These are phyloP conservation scores for Xylaria telfairii DNA, from an alignment of 495 filamentous ascomycete species.

Conservation along the genomic window DNA sequence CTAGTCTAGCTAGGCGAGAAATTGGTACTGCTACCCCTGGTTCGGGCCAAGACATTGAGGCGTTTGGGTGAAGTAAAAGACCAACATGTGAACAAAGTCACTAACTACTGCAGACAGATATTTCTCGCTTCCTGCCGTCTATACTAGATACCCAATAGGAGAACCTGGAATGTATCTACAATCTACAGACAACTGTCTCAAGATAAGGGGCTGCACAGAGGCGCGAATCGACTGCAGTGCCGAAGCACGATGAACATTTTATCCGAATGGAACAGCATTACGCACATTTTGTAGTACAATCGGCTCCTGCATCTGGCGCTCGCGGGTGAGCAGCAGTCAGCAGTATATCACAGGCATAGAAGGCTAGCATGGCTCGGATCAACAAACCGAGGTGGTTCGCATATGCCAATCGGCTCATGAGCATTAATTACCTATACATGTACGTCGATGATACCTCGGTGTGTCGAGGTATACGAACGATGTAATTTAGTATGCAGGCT, in stretches of 20 bases:
- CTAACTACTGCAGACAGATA: background rate
- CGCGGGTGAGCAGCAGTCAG: background rate
- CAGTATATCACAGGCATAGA: background rate
- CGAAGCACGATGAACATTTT: background rate
- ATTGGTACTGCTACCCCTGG: background rate
- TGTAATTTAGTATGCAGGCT: background rate
- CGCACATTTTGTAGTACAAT: background rate
- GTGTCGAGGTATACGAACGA: background rate
- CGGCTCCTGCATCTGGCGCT: background rate
- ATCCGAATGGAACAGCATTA: conserved; percentile 6
- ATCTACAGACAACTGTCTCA: background rate
- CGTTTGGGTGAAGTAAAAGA: background rate
- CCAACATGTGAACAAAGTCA: background rate
- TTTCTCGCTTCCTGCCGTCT: background rate
- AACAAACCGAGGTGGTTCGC: background rate
- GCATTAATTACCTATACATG: background rate
- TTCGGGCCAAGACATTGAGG: background rate
- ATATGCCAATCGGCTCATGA: conserved; percentile 5
- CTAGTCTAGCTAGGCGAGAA: background rate
- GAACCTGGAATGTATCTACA: background rate
- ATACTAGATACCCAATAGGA: background rate
- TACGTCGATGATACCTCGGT: background rate
- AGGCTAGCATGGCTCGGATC: background rate
- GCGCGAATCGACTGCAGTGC: background rate
- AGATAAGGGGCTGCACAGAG: background rate